Evolutionary conservation across 345 rosid species (phyloP).

Genomic region (Bretschneidera sinensis): DNA sequence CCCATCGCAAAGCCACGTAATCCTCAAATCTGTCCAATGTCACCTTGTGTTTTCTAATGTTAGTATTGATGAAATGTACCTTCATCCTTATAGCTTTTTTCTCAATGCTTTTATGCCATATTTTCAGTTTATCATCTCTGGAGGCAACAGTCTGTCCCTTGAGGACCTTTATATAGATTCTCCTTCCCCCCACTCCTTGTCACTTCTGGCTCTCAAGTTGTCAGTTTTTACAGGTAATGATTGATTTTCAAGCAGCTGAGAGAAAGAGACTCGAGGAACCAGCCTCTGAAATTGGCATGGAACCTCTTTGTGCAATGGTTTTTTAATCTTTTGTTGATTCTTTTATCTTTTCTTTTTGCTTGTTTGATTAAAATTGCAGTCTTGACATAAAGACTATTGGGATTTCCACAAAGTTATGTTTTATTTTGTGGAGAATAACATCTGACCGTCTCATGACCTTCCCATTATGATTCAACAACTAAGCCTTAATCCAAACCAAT

Average conservation of each 20-base stretch:
- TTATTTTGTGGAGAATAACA: background rate
- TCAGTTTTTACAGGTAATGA: conserved; percentile 71
- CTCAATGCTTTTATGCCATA: background rate
- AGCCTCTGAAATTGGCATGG: conserved; percentile 91
- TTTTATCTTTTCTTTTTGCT: conserved; percentile 12
- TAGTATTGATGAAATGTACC: background rate
- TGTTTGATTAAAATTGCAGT: background rate
- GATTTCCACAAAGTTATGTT: background rate
- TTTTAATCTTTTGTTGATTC: conserved; percentile 26
- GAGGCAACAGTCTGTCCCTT: background rate
- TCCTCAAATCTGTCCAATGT: no score
- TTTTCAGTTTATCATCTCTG: background rate
- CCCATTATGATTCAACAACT: background rate
- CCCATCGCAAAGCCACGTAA: no score
- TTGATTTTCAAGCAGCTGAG: conserved; percentile 98
- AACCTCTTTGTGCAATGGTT: conserved; percentile 96
- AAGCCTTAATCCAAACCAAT: background rate
- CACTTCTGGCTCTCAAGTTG: background rate
- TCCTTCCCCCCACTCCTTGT: background rate
- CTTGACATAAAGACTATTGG: background rate
- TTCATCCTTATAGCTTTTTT: conserved; percentile 4
- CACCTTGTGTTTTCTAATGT: no score
- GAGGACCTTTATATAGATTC: background rate
- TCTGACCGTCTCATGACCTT: background rate
- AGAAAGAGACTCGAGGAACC: conserved; percentile 83